Evolutionary conservation across 495 filamentous ascomycete species (phyloP), one percentile per base, ranked within the genome.

Genomic region (Cudoniella acicularis): DNA sequence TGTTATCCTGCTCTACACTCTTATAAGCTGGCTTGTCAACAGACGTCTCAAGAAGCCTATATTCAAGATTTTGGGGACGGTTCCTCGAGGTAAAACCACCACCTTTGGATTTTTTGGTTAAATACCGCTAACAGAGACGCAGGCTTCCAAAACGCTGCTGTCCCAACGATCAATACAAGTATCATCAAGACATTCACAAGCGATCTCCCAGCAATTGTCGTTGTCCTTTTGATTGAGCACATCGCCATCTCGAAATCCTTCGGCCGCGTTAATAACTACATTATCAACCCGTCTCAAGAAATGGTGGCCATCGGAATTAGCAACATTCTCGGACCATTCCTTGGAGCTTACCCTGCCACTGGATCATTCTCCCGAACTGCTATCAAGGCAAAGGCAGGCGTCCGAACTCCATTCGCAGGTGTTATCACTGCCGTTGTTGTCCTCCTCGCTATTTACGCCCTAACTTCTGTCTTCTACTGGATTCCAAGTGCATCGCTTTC

Each of bases 191-290:
- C 74, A 0, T 79, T 94, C 54, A 82, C 93, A 64, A 75, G 64
- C 1, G 66, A 81, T 8, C 73, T 96, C 0, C 91, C 91, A 0
- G 88, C 87, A 16, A 83, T 86, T 0, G 88, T 97, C 46, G 96
- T 98, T 63, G 95, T 98, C 8, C 77, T 98, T 45, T 76, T 98
- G 47, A 97, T 98, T 64, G 94, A 98, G 71, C 90, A 95, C 69
- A 92, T 94, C 63, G 88, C 95, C n/a, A 98, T 98, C 60, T 91
- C 92, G 30, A 98, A 98, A 73, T 98, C 94, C 0, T 98, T 98
- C 59, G 94, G 94, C 3, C 83, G 94, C 45, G 81, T 98, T 63
- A 97, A 97, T 76, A 97, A 97, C 75, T 98, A 98, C 73, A 90
- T 85, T n/a, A 97, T 98, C 72, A 84, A 98, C 61, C 95, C 94